Percentiles rank a stretch among this genome's conserved stretches.
Evolutionary conservation across 2,329 filamentous ascomycete genomes (phyloP).

Genomic region (Verticillium dahliae): DNA sequence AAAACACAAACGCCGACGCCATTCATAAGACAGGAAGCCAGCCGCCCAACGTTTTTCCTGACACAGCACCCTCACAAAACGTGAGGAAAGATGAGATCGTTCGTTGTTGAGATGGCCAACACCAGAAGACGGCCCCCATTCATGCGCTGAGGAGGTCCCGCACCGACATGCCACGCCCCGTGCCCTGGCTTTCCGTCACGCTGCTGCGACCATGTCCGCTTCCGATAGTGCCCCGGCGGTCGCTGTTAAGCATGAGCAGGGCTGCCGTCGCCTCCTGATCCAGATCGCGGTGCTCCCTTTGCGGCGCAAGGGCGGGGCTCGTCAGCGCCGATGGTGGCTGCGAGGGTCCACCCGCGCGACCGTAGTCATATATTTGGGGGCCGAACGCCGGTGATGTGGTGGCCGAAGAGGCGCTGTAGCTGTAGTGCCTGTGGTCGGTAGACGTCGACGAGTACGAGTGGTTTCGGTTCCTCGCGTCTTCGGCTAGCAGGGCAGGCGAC

Average conservation of each 20-base stretch:
- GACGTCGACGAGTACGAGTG: constrained; percentile 49
- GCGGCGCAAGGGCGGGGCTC: constrained; percentile 50
- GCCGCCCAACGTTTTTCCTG: neutral
- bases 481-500: constrained; percentile 44
- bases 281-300: constrained; percentile 36
- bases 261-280: constrained; percentile 81
- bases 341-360: constrained; percentile 25
- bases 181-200: constrained; percentile 9
- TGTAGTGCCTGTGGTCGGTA: constrained; percentile 43
- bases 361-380: constrained; percentile 37
- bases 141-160: constrained; percentile 46
- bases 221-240: constrained; percentile 49
- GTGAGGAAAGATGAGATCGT: neutral
- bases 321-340: constrained; percentile 47
- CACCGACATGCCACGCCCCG: constrained; percentile 45
- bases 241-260: constrained; percentile 79
- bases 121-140: constrained; percentile 13
- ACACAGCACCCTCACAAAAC: neutral
- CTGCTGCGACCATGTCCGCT: constrained; percentile 45
- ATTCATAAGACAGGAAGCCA: neutral
- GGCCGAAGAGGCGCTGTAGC: constrained; percentile 38
- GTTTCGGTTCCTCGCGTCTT: constrained; percentile 38
- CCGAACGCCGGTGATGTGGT: constrained; percentile 53
- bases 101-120: neutral
- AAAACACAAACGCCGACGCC: neutral